Evolutionary conservation across 2,329 filamentous ascomycete genomes (phyloP), one percentile per base, ranked within the genome.

Genomic region (Ambrosiella cleistominuta): DNA sequence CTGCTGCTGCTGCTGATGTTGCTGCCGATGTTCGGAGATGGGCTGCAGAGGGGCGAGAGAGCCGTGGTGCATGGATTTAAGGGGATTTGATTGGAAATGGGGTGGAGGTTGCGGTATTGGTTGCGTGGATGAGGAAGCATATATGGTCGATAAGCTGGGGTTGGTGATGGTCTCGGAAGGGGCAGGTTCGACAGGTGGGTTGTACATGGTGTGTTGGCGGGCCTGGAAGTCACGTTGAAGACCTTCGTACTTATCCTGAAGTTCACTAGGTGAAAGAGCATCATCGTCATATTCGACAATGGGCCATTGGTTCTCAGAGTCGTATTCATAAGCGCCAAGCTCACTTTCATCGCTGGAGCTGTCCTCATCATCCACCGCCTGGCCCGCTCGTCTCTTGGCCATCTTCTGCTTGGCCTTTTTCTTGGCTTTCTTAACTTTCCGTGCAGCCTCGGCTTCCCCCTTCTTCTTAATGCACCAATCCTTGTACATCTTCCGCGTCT

Each of bases 391-490:
- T 36, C 8, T 51, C 47, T 19, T n/a, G 7, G 47, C 47, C 11
- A 50, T 13, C 37, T 45, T 38, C 45, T 52, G 49, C 35, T 53
- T 56, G 35, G 12, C 53, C 13, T 45, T 54, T 45, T 37, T 39
- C 39, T 56, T 51, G 36, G 47, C 13, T 35, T 54, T 35, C 47
- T 60, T 57, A 17, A 37, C 52, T 27, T 44, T 44, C 40, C 42
- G 55, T 15, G 55, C 56, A 38, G 27, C 37, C 37, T 57, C 59
- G 17, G 42, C 40, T 9, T 57, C 54, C 3, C 36, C 37, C 42
- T 51, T 60, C 55, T 58, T 58, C n/a, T 45, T n/a, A 19, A 52
- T 36, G 13, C 59, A 60, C 59, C 59, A 60, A 27, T 57, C 55
- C 13, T 15, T 57, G 44, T 57, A 60, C 19, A 49, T 54, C 15